Evolutionary conservation across 177 flowering plant genomes (phyloP).

Genomic region (Telopea speciosissima): DNA sequence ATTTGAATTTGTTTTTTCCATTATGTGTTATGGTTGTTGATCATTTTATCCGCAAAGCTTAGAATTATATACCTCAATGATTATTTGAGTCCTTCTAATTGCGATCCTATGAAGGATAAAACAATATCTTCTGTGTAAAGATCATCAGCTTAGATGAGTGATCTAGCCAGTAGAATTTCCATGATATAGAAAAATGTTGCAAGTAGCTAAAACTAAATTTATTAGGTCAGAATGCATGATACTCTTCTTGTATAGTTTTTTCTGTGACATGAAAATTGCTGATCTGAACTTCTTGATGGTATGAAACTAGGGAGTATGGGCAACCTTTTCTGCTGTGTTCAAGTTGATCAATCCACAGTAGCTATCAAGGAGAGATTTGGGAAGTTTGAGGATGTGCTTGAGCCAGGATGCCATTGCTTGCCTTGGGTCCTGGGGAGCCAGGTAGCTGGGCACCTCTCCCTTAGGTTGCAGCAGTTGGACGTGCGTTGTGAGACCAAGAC

Average conservation of each 20-base stretch:
- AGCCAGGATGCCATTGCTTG: constrained; percentile 74
- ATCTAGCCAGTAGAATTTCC: not conserved
- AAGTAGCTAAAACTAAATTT: not conserved
- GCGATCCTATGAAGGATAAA: not conserved
- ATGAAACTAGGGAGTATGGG: constrained; percentile 34
- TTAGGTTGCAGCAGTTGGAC: constrained; percentile 61
- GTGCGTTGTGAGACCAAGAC: constrained; percentile 76
- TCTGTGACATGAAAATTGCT: not conserved
- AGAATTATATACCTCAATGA: too few species aligned
- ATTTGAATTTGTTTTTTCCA: too few species aligned
- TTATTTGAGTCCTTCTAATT: not conserved
- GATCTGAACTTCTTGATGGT: not conserved
- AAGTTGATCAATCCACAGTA: constrained; percentile 69
- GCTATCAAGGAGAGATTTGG: constrained; percentile 67
- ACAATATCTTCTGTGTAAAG: not conserved
- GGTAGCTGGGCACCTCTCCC: constrained; percentile 58
- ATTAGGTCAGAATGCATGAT: not conserved
- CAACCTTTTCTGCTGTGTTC: constrained; percentile 40
- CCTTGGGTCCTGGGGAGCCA: constrained; percentile 63
- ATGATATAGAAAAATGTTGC: not conserved
- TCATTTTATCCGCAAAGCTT: too few species aligned
- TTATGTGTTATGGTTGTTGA: too few species aligned
- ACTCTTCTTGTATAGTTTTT: not conserved
- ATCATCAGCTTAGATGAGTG: not conserved
- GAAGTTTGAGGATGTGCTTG: constrained; percentile 52